A percentile compares a stretch with the other conserved stretches of the same genome.
Evolutionary conservation across 495 filamentous ascomycete genomes (phyloP).

Genomic region (Hypoxylon crocopeplum): DNA sequence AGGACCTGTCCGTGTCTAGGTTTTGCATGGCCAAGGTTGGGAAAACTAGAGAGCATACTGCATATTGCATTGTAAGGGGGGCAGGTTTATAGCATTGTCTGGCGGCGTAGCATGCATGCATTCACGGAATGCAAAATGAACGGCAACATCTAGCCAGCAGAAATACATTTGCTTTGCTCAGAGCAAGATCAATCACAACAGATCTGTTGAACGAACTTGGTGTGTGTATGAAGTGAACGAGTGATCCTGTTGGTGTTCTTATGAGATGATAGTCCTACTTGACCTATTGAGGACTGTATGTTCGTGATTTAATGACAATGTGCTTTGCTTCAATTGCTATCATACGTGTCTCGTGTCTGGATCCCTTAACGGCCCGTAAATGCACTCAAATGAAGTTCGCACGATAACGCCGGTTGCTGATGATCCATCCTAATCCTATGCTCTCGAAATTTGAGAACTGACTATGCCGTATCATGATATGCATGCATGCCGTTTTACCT

Average conservation of each 20-base stretch:
- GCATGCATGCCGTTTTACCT: too few relatives aligned
- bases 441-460: too few relatives aligned
- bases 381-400: too few relatives aligned
- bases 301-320: slow-evolving; percentile 2
- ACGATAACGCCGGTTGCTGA: too few relatives aligned
- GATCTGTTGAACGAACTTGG: neutral
- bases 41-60: slow-evolving; percentile 15
- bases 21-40: slow-evolving; percentile 22
- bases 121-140: neutral
- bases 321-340: too few relatives aligned
- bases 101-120: slow-evolving; percentile 24
- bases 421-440: too few relatives aligned
- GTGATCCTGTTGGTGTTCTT: too few relatives aligned
- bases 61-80: slow-evolving; percentile 22
- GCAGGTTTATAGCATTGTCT: slow-evolving; percentile 26
- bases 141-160: neutral
- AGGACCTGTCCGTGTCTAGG: slow-evolving; percentile 7
- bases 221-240: too few relatives aligned
- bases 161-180: neutral
- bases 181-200: neutral
- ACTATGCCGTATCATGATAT: too few relatives aligned
- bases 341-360: too few relatives aligned
- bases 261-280: too few relatives aligned
- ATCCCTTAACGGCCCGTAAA: too few relatives aligned
- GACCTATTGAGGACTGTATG: slow-evolving; percentile 8